These are phyloP conservation scores for Paramecium primaurelia DNA, from an alignment of 73 alveolate species.

Conservation along the genomic window DNA sequence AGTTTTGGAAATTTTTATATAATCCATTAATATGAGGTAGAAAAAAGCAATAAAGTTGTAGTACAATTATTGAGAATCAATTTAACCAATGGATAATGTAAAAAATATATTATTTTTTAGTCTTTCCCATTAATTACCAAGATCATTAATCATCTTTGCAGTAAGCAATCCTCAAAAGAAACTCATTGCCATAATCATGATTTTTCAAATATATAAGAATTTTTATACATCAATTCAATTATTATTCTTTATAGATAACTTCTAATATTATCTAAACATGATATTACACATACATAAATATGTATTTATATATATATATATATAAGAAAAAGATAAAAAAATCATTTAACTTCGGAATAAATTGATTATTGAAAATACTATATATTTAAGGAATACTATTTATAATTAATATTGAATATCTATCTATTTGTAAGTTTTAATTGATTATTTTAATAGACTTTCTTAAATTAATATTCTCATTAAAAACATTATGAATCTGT, in stretches of 20 bases:
- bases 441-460: not conserved
- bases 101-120: not conserved
- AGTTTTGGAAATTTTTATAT: not conserved
- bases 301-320: no score
- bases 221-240: not conserved
- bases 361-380: no score
- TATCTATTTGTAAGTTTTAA: no score
- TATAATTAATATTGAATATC: no score
- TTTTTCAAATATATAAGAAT: not conserved
- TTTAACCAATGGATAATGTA: slow-evolving; percentile 44
- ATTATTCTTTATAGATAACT: not conserved
- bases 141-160: not conserved
- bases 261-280: no score
- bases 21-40: not conserved
- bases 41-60: not conserved
- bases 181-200: not conserved
- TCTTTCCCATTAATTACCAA: not conserved
- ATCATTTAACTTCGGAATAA: no score
- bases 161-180: not conserved
- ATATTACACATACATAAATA: no score
- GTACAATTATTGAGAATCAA: not conserved
- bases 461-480: no score
- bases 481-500: no score
- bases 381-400: no score
- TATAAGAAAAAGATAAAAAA: no score